These are phyloP conservation scores for Neurospora sp. DNA, from an alignment of 495 filamentous ascomycete species.

Conservation along the genomic window DNA sequence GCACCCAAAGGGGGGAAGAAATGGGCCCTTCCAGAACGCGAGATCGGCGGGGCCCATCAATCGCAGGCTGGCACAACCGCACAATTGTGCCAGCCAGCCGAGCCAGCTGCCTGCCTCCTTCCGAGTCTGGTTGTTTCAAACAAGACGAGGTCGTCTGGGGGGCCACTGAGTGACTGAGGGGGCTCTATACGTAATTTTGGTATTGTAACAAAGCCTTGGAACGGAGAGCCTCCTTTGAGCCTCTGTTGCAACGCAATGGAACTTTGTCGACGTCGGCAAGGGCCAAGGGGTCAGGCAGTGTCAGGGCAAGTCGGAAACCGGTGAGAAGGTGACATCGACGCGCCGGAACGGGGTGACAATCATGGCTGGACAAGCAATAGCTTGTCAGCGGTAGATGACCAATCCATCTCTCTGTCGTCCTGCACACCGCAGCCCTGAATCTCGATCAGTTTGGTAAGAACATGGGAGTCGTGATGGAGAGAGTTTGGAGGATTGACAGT, in stretches of 20 bases:
- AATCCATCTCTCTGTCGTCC: background rate
- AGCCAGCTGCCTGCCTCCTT: background rate
- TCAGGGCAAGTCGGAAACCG: background rate
- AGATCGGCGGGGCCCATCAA: slow-evolving; percentile 3
- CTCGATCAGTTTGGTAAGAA: background rate
- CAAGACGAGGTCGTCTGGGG: background rate
- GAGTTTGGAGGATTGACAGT: background rate
- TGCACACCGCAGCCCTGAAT: background rate
- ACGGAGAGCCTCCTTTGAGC: background rate
- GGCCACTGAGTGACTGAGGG: too few species aligned
- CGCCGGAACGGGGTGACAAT: background rate
- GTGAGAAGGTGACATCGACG: background rate
- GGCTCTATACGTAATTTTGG: background rate
- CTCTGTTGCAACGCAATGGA: background rate
- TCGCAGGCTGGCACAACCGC: background rate
- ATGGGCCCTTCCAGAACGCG: slow-evolving; percentile 17
- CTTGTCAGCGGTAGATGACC: background rate
- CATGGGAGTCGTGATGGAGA: background rate
- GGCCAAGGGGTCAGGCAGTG: background rate
- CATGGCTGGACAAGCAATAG: background rate
- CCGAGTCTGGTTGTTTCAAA: background rate
- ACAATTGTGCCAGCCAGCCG: background rate
- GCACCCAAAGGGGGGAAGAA: background rate
- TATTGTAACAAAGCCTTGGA: background rate
- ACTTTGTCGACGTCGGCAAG: background rate